Evolutionary conservation across 305 asterid species (phyloP).

Genomic region (Vinca major): DNA sequence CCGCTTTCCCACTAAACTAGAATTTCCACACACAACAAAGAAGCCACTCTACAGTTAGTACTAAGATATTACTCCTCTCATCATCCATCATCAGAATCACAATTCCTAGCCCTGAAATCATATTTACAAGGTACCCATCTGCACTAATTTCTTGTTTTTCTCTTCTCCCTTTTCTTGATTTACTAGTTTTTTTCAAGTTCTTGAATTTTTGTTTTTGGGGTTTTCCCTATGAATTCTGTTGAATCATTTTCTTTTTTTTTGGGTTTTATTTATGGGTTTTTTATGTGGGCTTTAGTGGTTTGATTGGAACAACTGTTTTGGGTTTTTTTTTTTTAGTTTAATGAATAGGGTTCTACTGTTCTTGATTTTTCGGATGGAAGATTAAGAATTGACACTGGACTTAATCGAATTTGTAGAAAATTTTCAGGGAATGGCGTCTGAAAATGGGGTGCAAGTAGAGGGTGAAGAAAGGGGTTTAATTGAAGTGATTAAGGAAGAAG

Average conservation of each 20-base stretch:
- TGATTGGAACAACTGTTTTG: background rate
- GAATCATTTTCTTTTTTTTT: constrained; percentile 21
- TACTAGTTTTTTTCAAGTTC: background rate
- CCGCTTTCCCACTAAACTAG: too few species aligned
- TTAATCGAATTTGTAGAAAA: background rate
- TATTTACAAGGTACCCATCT: constrained; percentile 7
- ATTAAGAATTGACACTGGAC: background rate
- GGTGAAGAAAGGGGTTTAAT: constrained; percentile 40
- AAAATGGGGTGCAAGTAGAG: constrained; percentile 48
- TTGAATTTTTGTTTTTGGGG: background rate
- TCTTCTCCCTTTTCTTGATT: background rate
- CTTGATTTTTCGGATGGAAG: background rate
- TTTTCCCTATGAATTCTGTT: constrained; percentile 10
- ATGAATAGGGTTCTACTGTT: background rate
- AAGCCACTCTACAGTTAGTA: background rate
- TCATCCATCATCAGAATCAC: background rate
- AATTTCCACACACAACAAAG: too few species aligned
- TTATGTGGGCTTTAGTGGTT: background rate
- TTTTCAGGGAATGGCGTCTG: constrained; percentile 47
- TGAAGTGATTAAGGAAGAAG: constrained; percentile 31
- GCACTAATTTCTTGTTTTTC: background rate
- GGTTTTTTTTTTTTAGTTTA: background rate
- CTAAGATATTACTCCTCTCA: background rate
- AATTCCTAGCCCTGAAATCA: background rate
- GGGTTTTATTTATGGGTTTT: constrained; percentile 13